Conservation (phyloP, 768 basidiomycete genomes). For the Dentipellis sp. region DNA sequence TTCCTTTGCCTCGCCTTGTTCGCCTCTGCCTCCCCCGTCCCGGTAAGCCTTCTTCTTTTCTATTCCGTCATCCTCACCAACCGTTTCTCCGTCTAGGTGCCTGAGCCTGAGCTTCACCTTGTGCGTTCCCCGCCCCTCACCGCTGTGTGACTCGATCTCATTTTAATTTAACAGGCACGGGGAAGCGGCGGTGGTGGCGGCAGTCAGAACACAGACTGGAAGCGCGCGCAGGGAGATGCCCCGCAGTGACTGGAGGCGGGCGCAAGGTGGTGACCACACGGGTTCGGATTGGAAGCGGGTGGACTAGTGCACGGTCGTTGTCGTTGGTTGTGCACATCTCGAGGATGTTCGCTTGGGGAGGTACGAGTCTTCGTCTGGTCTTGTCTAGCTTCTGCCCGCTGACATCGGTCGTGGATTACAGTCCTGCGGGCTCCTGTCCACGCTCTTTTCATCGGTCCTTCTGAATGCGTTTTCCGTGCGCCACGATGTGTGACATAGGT, state of each 20-base stretch:
- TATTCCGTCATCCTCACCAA: neutral
- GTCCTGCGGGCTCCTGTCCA: neutral
- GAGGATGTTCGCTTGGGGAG: neutral
- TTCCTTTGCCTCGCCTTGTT: constrained; percentile 12
- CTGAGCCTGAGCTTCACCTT: neutral
- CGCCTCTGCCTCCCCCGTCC: constrained; percentile 15
- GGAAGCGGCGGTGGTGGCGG: constrained; percentile 7
- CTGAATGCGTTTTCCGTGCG: neutral
- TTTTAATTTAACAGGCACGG: constrained; percentile 1
- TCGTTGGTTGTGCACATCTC: neutral
- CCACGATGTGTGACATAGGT: neutral
- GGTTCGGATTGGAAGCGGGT: neutral
- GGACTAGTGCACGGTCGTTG: neutral
- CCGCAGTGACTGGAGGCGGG: constrained; percentile 17
- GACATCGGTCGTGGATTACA: neutral
- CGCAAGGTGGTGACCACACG: constrained; percentile 8
- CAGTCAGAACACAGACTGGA: constrained; percentile 3
- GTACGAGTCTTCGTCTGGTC: too few relatives aligned
- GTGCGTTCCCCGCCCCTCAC: neutral
- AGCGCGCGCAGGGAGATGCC: too few relatives aligned
- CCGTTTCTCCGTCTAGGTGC: neutral
- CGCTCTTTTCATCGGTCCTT: neutral
- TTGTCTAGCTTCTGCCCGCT: too few relatives aligned
- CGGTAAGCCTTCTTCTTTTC: constrained; percentile 16
- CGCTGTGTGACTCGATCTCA: neutral